phyloP scores from a whole-genome alignment of 139 green algal species.

The Volvox reticuliferus region DNA sequence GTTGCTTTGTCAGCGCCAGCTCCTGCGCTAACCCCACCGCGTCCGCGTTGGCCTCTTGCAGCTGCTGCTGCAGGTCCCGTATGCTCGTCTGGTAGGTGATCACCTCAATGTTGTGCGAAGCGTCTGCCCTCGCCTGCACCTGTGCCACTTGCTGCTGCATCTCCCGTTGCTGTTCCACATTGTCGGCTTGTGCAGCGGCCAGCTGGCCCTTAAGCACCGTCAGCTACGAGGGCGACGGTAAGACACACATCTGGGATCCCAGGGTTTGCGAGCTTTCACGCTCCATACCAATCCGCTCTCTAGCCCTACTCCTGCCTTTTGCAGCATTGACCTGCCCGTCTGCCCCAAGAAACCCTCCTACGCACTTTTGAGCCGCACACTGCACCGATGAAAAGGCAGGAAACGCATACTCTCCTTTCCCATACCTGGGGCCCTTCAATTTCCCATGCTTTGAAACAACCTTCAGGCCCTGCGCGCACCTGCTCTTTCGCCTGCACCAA shows the following conservation, averaged over 20 bases:
- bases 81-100: background rate
- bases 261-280: too few species aligned
- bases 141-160: background rate
- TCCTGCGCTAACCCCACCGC: background rate
- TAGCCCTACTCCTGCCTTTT: too few species aligned
- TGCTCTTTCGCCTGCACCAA: constrained; percentile 3
- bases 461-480: background rate
- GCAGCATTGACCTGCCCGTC: too few species aligned
- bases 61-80: background rate
- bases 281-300: too few species aligned
- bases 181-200: background rate
- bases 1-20: background rate
- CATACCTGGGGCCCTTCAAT: too few species aligned
- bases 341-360: too few species aligned
- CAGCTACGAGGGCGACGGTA: background rate
- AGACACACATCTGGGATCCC: background rate
- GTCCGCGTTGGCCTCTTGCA: background rate
- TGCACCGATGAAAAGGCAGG: too few species aligned
- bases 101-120: background rate
- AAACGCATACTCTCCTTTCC: too few species aligned
- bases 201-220: constrained; percentile 23
- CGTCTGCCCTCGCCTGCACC: background rate
- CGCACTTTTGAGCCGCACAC: too few species aligned
- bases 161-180: background rate
- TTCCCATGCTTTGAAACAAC: too few species aligned